Conservation (phyloP, 306 rosid genomes). For the Lathyrus sativus region DNA sequence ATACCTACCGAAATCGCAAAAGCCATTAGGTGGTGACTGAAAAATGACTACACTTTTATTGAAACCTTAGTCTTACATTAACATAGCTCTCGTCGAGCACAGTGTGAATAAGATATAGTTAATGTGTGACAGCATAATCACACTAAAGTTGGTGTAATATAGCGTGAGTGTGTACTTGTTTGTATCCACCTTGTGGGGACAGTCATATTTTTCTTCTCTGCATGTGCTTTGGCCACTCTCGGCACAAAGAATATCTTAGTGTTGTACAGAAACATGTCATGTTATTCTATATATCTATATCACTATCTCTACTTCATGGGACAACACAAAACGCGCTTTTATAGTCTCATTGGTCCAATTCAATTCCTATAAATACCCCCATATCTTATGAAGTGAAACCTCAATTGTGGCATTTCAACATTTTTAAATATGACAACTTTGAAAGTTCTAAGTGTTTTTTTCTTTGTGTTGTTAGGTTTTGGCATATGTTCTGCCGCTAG, state of each 20-base stretch:
- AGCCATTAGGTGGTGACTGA: too few relatives aligned
- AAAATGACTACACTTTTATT: too few relatives aligned
- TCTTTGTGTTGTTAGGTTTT: conserved; percentile 41
- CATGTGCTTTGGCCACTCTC: conserved; percentile 29
- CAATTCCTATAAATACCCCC: conserved; percentile 41
- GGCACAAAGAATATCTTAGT: neutral
- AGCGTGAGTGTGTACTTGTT: conserved; percentile 15
- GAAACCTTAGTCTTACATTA: too few relatives aligned
- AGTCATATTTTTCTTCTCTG: neutral
- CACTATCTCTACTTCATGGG: neutral
- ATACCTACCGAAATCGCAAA: too few relatives aligned
- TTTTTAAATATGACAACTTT: conserved; percentile 42
- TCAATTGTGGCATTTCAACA: conserved; percentile 30
- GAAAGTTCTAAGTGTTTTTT: conserved; percentile 36
- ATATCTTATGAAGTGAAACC: neutral
- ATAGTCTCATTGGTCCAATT: neutral
- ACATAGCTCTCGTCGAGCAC: neutral
- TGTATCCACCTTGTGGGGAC: conserved; percentile 25
- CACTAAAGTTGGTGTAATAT: neutral
- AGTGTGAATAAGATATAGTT: neutral
- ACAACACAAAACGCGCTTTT: conserved; percentile 34
- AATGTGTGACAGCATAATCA: conserved; percentile 26
- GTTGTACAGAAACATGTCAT: neutral
- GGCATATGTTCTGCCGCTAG: conserved; percentile 56
- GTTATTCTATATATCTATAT: neutral